Base-by-base conservation (phyloP, 116 monocot species). In the Cymodocea nodosa region DNA sequence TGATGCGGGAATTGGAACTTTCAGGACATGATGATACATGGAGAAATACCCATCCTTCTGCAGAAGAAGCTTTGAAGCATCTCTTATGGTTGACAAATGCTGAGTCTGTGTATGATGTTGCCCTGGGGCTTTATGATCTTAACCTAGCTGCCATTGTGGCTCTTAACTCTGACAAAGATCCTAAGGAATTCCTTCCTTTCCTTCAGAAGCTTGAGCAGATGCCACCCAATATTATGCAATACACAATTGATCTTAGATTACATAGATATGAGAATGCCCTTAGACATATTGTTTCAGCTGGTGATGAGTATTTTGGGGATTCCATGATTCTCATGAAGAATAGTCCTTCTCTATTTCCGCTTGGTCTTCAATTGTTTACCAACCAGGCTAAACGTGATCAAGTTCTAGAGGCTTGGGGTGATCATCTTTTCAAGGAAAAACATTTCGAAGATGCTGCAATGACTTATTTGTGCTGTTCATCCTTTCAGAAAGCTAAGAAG, bases 121-220 rank as follows among this genome's bases (percentile, higher is more conserved):
- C 97, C 63, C 76, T 98, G 25, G 97, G 97, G 34, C 75, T 98
- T 51, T 98, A 98, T 74, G 97, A 97, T 78, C 76, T 97, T 62
- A 91, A 91, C 53, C 87, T 97, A 76, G 80, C 91, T 64, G 97
- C 97, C 61, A 91, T 97, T 52, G 97, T 97, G 18, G 97, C 97
- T 62, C 61, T 91, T 19, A 88, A 91, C 61, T 98, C 97, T 71
- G 87, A 91, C 65, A 98, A 91, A 69, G 97, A 98, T 79, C 97
- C 97, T 18, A 98, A 98, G 71, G 97, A 98, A 64, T 98, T 91
- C 64, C 74, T 91, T 66, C 91, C 97, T 64, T 91, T 77, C 58
- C 88, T 98, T 57, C 82, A 69, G 73, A 77, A 78, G 57, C 79
- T 98, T 23, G 86, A 91, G 60, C 52, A 74, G 24, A 70, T 91